phyloP scores from a whole-genome alignment of 306 rosid species.

The Prunus persica region DNA sequence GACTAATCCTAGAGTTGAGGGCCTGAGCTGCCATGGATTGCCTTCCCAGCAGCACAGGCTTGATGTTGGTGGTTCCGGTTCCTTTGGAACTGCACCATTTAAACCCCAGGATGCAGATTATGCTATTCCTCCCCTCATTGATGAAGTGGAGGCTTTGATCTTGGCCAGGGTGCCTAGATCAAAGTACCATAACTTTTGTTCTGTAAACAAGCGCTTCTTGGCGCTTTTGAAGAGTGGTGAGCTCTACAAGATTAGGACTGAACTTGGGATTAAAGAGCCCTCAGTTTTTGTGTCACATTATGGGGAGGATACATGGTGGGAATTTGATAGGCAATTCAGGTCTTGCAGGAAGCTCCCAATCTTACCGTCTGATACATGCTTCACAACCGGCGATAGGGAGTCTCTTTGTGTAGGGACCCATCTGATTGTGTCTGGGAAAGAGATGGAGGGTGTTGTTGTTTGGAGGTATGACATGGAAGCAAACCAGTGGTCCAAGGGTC shows the following conservation, averaged over 20 bases:
- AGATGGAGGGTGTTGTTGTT: slow-evolving; percentile 46
- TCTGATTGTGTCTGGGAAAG: slow-evolving; percentile 67
- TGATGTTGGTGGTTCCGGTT: neutral
- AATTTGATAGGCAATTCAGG: slow-evolving; percentile 53
- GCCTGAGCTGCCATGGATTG: neutral
- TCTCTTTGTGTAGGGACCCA: slow-evolving; percentile 77
- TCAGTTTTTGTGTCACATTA: slow-evolving; percentile 67
- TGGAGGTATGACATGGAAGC: slow-evolving; percentile 56
- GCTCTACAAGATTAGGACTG: slow-evolving; percentile 53
- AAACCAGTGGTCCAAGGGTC: slow-evolving; percentile 66
- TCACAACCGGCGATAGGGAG: slow-evolving; percentile 59
- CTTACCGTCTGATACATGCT: slow-evolving; percentile 52
- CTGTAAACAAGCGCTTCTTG: slow-evolving; percentile 54
- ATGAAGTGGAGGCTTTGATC: slow-evolving; percentile 66
- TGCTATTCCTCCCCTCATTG: slow-evolving; percentile 47
- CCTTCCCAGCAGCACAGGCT: neutral
- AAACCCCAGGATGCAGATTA: slow-evolving; percentile 94
- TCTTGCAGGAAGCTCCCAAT: slow-evolving; percentile 51
- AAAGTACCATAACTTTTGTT: slow-evolving; percentile 52
- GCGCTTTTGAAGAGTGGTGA: slow-evolving; percentile 55
- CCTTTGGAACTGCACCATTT: neutral
- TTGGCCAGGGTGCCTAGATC: slow-evolving; percentile 72
- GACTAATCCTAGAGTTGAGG: neutral
- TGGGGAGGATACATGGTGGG: slow-evolving; percentile 74
- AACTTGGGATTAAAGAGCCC: slow-evolving; percentile 54